These are phyloP conservation scores for Candida gigantensis DNA, from an alignment of 1,139 yeast genomes.

Conservation along the genomic window DNA sequence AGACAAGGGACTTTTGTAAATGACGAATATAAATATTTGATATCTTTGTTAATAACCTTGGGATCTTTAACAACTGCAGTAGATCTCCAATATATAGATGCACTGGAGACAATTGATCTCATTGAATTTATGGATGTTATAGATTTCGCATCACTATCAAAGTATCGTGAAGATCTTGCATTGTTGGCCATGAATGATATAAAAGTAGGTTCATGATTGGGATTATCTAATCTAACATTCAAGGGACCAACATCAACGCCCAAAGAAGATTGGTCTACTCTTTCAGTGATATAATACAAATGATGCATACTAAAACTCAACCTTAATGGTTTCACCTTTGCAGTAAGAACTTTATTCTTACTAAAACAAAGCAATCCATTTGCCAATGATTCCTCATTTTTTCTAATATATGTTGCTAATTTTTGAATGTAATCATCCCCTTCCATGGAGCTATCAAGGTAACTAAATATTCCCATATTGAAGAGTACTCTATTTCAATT, in stretches of 20 bases:
- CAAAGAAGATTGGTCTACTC: slow-evolving; percentile 54
- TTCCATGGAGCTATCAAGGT: slow-evolving; percentile 34
- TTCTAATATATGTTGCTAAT: slow-evolving; percentile 40
- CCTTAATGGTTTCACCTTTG: slow-evolving; percentile 49
- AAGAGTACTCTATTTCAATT: too few species aligned
- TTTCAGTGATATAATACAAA: slow-evolving; percentile 58
- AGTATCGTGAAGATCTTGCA: slow-evolving; percentile 44
- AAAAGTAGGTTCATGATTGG: slow-evolving; percentile 58
- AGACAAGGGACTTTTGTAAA: slow-evolving; percentile 68
- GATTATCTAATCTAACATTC: slow-evolving; percentile 58
- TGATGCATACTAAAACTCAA: slow-evolving; percentile 63
- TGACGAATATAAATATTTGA: slow-evolving; percentile 61
- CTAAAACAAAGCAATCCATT: slow-evolving; percentile 47
- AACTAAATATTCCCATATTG: slow-evolving; percentile 24
- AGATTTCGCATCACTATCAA: slow-evolving; percentile 60
- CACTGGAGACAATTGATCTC: slow-evolving; percentile 53
- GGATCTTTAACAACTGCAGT: slow-evolving; percentile 43
- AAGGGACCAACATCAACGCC: slow-evolving; percentile 65
- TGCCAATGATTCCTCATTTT: slow-evolving; percentile 48
- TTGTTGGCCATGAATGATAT: slow-evolving; percentile 52
- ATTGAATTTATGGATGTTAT: slow-evolving; percentile 64
- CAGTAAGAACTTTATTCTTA: slow-evolving; percentile 25
- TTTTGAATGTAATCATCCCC: slow-evolving; percentile 47
- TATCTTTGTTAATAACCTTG: slow-evolving; percentile 45
- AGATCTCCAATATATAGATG: slow-evolving; percentile 47